phyloP scores from a whole-genome alignment of 768 basidiomycete species.

The Pleurotus pulmonarius region DNA sequence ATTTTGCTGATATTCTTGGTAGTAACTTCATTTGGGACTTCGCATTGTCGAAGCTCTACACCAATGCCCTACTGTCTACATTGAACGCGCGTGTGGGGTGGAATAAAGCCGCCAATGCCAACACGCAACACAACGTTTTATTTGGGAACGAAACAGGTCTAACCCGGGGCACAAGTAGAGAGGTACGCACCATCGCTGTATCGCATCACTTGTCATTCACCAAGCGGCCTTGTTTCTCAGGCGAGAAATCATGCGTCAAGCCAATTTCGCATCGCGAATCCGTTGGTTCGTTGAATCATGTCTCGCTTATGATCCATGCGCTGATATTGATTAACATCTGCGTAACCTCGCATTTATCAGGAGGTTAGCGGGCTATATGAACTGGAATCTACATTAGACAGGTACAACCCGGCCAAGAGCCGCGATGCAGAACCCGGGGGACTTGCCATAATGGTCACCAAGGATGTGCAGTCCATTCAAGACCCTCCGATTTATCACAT shows the following conservation, averaged over 20 bases:
- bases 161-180: not conserved
- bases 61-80: constrained; percentile 23
- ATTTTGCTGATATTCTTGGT: not conserved
- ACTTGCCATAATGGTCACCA: not conserved
- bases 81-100: constrained; percentile 21
- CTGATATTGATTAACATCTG: not conserved
- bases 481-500: not conserved
- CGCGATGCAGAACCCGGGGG: not conserved
- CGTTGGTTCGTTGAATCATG: not conserved
- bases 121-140: not conserved
- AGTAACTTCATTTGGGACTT: constrained; percentile 28
- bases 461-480: not conserved
- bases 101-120: constrained; percentile 7
- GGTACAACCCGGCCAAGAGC: not conserved
- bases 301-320: not conserved
- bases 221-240: not conserved
- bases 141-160: not conserved
- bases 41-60: constrained; percentile 25
- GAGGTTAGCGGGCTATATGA: not conserved
- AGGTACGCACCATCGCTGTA: not conserved
- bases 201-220: too few relatives aligned
- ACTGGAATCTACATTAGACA: not conserved
- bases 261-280: not conserved
- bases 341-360: not conserved
- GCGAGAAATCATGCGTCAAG: not conserved